phyloP scores from a whole-genome alignment of 352 stramenopile species.

The Globisporangium iwayamae region DNA sequence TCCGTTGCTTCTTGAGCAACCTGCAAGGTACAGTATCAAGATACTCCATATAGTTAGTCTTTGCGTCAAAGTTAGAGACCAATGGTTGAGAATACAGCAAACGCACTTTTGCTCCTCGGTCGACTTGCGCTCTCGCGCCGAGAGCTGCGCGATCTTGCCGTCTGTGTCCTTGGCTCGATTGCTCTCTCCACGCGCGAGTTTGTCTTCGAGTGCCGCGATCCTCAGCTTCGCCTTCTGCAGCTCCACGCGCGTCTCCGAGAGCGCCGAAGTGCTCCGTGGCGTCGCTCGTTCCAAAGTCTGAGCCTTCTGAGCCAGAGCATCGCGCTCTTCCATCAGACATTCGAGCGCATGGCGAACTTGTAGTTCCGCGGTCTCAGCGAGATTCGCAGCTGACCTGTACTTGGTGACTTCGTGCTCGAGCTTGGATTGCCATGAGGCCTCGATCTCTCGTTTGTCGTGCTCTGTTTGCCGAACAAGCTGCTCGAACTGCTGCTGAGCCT shows the following conservation, averaged over 20 bases:
- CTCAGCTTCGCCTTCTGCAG: slow-evolving; percentile 55
- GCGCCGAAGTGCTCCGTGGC: slow-evolving; percentile 12
- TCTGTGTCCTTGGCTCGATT: slow-evolving; percentile 35
- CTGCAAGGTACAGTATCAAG: slow-evolving; percentile 12
- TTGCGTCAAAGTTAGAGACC: background rate
- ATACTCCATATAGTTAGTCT: background rate
- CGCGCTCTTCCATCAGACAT: slow-evolving; percentile 20
- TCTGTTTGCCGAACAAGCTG: background rate
- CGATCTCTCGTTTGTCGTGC: background rate
- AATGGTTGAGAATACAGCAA: background rate
- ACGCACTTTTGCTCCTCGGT: slow-evolving; percentile 51
- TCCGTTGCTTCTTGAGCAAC: slow-evolving; percentile 42
- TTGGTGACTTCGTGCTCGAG: slow-evolving; percentile 8
- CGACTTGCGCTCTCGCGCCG: slow-evolving; percentile 29
- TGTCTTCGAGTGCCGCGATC: slow-evolving; percentile 40
- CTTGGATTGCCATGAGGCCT: background rate
- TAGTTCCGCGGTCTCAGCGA: slow-evolving; percentile 13
- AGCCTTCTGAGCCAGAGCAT: slow-evolving; percentile 20
- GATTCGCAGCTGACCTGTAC: slow-evolving; percentile 13
- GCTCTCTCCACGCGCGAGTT: slow-evolving; percentile 26
- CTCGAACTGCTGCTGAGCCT: background rate
- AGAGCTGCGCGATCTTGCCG: slow-evolving; percentile 28
- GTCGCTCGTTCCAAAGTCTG: slow-evolving; percentile 15
- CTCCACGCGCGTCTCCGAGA: slow-evolving; percentile 38
- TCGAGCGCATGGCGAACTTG: slow-evolving; percentile 14